These are phyloP conservation scores for Wickerhamiella kazuoi DNA, from an alignment of 805 yeast species.

Conservation along the genomic window DNA sequence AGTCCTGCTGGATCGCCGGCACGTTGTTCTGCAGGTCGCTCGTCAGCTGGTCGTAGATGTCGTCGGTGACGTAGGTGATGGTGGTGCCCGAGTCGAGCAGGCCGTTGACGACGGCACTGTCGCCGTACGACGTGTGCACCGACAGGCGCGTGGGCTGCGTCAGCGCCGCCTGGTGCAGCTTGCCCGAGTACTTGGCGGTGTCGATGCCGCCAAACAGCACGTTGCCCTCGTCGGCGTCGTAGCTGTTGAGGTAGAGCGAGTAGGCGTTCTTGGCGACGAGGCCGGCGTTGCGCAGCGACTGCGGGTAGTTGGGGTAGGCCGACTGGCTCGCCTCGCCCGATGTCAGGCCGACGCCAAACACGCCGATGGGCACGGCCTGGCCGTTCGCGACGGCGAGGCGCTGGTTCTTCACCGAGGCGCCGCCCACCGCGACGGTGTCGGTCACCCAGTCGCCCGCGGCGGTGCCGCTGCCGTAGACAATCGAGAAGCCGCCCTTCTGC, in stretches of 20 bases:
- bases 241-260: conserved; percentile 29
- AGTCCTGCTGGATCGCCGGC: too few species aligned
- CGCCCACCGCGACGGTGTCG: conserved; percentile 42
- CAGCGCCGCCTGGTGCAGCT: too few species aligned
- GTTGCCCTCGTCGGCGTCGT: conserved; percentile 20
- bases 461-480: conserved; percentile 27
- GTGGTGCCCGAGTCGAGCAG: too few species aligned
- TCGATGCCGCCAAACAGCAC: conserved; percentile 31
- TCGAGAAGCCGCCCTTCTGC: conserved; percentile 15
- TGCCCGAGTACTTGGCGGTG: conserved; percentile 25
- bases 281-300: conserved; percentile 24
- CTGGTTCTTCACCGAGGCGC: conserved; percentile 30
- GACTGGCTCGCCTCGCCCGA: conserved; percentile 23
- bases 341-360: conserved; percentile 24
- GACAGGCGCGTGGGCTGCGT: too few species aligned
- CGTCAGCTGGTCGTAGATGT: too few species aligned
- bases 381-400: conserved; percentile 60
- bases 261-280: conserved; percentile 26
- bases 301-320: conserved; percentile 21
- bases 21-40: too few species aligned
- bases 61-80: too few species aligned
- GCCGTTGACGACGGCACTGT: too few species aligned
- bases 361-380: conserved; percentile 47
- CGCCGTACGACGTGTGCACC: too few species aligned
- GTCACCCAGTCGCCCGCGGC: conserved; percentile 39